Evolutionary conservation across 192 early-diverging fungal species (phyloP).

Genomic region (Helicostylum pulchrum): DNA sequence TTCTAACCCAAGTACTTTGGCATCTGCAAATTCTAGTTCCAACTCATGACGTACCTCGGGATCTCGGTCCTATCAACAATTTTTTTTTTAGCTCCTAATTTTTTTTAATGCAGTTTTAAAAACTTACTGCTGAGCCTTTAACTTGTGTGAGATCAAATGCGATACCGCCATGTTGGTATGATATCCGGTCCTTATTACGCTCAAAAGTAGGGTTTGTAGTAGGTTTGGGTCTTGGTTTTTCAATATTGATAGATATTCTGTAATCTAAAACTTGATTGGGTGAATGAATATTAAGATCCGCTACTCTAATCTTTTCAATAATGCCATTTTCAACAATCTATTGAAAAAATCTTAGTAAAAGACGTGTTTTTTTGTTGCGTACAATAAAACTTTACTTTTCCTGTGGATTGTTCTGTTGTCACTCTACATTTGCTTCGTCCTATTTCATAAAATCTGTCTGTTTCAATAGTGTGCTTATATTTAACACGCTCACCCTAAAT

Average conservation of each 20-base stretch:
- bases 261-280: slow-evolving; percentile 80
- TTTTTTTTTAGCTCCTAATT: slow-evolving; percentile 12
- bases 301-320: slow-evolving; percentile 75
- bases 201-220: slow-evolving; percentile 45
- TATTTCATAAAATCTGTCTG: slow-evolving; percentile 64
- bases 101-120: background rate
- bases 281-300: slow-evolving; percentile 82
- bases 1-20: slow-evolving; percentile 55
- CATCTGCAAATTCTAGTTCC: slow-evolving; percentile 75
- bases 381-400: slow-evolving; percentile 43
- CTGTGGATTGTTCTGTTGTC: slow-evolving; percentile 61
- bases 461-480: slow-evolving; percentile 73
- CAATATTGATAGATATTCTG: slow-evolving; percentile 81
- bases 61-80: slow-evolving; percentile 31
- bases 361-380: no score
- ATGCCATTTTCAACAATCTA: slow-evolving; percentile 51
- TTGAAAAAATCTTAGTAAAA: no score
- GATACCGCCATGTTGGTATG: slow-evolving; percentile 80
- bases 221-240: slow-evolving; percentile 46
- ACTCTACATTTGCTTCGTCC: slow-evolving; percentile 43
- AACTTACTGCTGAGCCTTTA: slow-evolving; percentile 41
- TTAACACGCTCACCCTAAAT: slow-evolving; percentile 49
- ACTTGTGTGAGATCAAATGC: slow-evolving; percentile 90
- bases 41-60: slow-evolving; percentile 74
- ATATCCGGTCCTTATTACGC: slow-evolving; percentile 86